A percentile compares a stretch with the other conserved stretches of the same genome.
These are phyloP conservation scores for Fusarium mangiferae DNA, from an alignment of 2,329 filamentous ascomycete genomes.

Conservation along the genomic window DNA sequence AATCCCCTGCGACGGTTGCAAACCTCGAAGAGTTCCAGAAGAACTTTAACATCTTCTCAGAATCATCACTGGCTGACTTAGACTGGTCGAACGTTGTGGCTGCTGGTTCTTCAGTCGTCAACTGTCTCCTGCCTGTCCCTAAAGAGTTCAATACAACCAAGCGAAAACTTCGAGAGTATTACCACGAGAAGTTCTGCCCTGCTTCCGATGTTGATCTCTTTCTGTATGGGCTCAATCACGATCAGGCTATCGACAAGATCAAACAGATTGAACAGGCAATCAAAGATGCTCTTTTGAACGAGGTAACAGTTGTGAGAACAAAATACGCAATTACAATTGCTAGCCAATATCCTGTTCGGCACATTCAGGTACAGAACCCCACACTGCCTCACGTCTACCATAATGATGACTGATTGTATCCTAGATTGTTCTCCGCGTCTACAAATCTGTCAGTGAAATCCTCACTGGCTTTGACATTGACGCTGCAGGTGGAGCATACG, in stretches of 20 bases:
- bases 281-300: slow-evolving; percentile 80
- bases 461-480: slow-evolving; percentile 91
- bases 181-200: slow-evolving; percentile 82
- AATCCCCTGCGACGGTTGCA: slow-evolving; percentile 73
- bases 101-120: slow-evolving; percentile 83
- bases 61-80: slow-evolving; percentile 78
- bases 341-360: slow-evolving; percentile 83
- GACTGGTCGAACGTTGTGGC: slow-evolving; percentile 87
- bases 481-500: slow-evolving; percentile 82
- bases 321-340: slow-evolving; percentile 90
- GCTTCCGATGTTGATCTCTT: slow-evolving; percentile 91
- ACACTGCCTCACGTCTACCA: background rate
- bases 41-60: slow-evolving; percentile 85
- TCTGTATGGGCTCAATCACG: slow-evolving; percentile 80
- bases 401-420: slow-evolving; percentile 8
- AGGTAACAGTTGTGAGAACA: slow-evolving; percentile 84
- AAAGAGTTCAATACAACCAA: slow-evolving; percentile 70
- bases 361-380: slow-evolving; percentile 67
- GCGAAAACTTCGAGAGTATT: slow-evolving; percentile 74
- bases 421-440: slow-evolving; percentile 84
- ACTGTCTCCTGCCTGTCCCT: slow-evolving; percentile 78
- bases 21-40: slow-evolving; percentile 76
- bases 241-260: slow-evolving; percentile 84
- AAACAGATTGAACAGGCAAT: slow-evolving; percentile 81
- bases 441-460: slow-evolving; percentile 85